Percentiles rank a stretch among this genome's conserved stretches.
phyloP scores from a whole-genome alignment of 108 stramenopile genomes.

The Skeletonema potamos region DNA sequence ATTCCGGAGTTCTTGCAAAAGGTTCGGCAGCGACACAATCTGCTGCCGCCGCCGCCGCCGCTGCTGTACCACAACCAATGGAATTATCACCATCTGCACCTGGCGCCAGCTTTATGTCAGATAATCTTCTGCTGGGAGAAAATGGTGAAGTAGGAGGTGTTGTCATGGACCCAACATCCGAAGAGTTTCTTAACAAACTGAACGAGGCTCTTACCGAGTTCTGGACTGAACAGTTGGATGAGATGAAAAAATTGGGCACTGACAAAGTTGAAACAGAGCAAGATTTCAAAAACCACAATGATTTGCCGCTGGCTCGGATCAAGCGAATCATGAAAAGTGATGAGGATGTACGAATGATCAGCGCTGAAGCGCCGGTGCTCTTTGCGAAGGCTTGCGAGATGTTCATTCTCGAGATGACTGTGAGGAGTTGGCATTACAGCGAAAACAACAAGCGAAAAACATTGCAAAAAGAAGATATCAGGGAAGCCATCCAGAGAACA shows the following conservation, averaged over 20 bases:
- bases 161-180: constrained; percentile 54
- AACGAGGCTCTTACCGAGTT: constrained; percentile 56
- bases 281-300: constrained; percentile 91
- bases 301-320: constrained; percentile 94
- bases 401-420: constrained; percentile 96
- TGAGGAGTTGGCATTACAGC: constrained; percentile 85
- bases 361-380: constrained; percentile 96
- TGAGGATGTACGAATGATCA: constrained; percentile 96
- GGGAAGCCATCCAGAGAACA: constrained; percentile 83
- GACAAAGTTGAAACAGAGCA: constrained; percentile 68
- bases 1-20: not conserved
- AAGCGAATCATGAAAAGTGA: constrained; percentile 99
- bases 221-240: constrained; percentile 70
- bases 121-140: constrained; percentile 1
- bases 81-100: not conserved
- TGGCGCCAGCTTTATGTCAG: not conserved
- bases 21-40: not conserved
- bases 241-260: constrained; percentile 45
- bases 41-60: constrained; percentile 10
- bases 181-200: constrained; percentile 72
- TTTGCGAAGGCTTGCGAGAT: constrained; percentile 99
- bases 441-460: constrained; percentile 84
- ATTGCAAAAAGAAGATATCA: constrained; percentile 87
- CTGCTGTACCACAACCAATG: constrained; percentile 2
- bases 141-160: constrained; percentile 30